These are phyloP conservation scores for Alloteropsis semialata DNA, from an alignment of 176 grass and related monocot species.

Conservation along the genomic window DNA sequence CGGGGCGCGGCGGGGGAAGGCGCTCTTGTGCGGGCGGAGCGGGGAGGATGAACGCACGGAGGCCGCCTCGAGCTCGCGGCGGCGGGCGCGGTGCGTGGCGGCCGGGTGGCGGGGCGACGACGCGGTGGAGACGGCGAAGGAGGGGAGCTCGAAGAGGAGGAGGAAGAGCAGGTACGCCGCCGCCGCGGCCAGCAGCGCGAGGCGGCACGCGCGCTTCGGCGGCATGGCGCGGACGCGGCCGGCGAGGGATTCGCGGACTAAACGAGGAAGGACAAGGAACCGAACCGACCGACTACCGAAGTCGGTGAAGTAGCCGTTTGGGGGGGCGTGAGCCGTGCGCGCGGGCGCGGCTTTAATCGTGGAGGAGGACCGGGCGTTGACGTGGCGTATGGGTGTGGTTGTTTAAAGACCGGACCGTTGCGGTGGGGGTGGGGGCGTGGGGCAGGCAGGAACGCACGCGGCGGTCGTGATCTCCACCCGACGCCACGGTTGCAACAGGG, in stretches of 20 bases:
- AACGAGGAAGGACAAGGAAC: no score
- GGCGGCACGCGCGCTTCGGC: conserved; percentile 42
- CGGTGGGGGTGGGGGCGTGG: neutral
- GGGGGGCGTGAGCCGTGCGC: neutral
- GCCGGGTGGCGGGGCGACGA: neutral
- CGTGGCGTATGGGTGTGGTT: neutral
- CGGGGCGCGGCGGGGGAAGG: conserved; percentile 22
- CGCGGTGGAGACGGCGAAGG: conserved; percentile 27
- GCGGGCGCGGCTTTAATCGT: neutral
- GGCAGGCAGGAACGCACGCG: neutral
- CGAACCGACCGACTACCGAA: no score
- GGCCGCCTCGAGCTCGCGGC: conserved; percentile 32
- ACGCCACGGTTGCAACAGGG: neutral
- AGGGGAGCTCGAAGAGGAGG: conserved; percentile 47
- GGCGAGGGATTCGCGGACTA: no score
- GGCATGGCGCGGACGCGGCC: conserved; percentile 34
- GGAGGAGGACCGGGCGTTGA: neutral
- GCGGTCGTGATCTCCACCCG: conserved; percentile 1
- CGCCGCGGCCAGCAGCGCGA: conserved; percentile 36
- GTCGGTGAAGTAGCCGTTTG: conserved; percentile 41
- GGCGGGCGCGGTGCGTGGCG: conserved; percentile 17
- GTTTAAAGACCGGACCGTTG: conserved; percentile 36
- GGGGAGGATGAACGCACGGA: neutral
- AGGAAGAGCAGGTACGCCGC: conserved; percentile 46
- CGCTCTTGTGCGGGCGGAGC: neutral